phyloP scores from a whole-genome alignment of 805 yeast genomes.

The Candida incommunis region DNA sequence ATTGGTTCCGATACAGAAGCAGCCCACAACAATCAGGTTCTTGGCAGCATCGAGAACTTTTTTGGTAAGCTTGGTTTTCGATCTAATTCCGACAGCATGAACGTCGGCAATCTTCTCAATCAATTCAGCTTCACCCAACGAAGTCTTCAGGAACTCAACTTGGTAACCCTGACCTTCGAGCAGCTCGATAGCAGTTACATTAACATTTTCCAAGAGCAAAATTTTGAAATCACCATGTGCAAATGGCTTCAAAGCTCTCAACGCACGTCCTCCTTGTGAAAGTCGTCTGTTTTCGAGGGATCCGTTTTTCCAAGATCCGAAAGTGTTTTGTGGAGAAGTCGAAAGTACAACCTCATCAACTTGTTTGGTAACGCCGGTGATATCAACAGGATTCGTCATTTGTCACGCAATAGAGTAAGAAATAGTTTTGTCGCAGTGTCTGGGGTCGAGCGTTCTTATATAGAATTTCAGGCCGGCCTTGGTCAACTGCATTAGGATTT shows the following conservation, averaged over 20 bases:
- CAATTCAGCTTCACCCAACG: constrained; percentile 83
- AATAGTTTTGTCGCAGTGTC: too few species aligned
- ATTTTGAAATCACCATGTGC: constrained; percentile 92
- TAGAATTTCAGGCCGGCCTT: too few species aligned
- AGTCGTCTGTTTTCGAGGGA: constrained; percentile 10
- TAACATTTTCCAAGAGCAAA: constrained; percentile 81
- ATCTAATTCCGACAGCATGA: constrained; percentile 96
- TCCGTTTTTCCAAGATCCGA: constrained; percentile 3
- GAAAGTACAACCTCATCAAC: constrained; percentile 11
- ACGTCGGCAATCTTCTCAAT: constrained; percentile 87
- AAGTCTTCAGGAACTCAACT: constrained; percentile 83
- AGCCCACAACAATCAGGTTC: constrained; percentile 81
- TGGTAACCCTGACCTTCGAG: constrained; percentile 88
- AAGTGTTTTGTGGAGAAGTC: constrained; percentile 12
- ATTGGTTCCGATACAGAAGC: constrained; percentile 98
- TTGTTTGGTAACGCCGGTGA: constrained; percentile 9
- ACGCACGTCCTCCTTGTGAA: constrained; percentile 10
- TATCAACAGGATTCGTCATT: constrained; percentile 20
- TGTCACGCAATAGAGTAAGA: too few species aligned
- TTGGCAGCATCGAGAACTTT: constrained; percentile 73
- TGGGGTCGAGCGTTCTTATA: too few species aligned
- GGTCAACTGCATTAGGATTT: too few species aligned
- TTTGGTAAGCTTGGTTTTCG: constrained; percentile 81
- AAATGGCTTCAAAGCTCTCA: constrained; percentile 81
- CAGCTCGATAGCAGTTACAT: constrained; percentile 78